Evolutionary conservation across 148 eudicot species (phyloP).

Genomic region (Simmondsia chinensis): DNA sequence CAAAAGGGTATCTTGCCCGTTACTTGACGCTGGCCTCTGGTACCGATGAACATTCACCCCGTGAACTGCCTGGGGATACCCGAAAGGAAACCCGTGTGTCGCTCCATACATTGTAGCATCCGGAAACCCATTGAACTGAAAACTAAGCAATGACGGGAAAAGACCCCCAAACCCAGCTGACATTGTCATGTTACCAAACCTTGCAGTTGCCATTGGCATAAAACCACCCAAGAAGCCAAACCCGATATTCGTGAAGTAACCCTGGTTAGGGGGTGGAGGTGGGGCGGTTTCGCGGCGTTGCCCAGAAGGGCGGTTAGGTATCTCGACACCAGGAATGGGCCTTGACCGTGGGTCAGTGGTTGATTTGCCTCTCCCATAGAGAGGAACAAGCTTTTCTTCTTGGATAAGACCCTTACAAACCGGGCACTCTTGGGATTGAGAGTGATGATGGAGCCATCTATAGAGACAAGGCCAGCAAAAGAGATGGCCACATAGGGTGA

Average conservation of each 20-base stretch:
- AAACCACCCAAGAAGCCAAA: constrained; percentile 53
- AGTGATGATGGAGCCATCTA: constrained; percentile 58
- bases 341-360: constrained; percentile 52
- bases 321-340: constrained; percentile 40
- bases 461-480: constrained; percentile 80
- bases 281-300: constrained; percentile 69
- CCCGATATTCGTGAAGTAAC: constrained; percentile 31
- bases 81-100: constrained; percentile 31
- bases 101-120: constrained; percentile 31
- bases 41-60: constrained; percentile 10
- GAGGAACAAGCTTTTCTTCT: constrained; percentile 63
- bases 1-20: constrained; percentile 32
- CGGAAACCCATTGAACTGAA: constrained; percentile 51
- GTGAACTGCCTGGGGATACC: constrained; percentile 24
- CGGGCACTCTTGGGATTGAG: constrained; percentile 72
- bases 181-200: constrained; percentile 49
- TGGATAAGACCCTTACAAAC: constrained; percentile 73
- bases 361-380: constrained; percentile 65
- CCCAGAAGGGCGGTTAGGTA: constrained; percentile 61
- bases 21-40: constrained; percentile 9
- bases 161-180: constrained; percentile 58
- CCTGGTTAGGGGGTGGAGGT: constrained; percentile 20
- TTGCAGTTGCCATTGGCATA: constrained; percentile 48
- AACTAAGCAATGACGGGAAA: constrained; percentile 35
- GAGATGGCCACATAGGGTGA: constrained; percentile 67